phyloP scores from a whole-genome alignment of 345 rosid species.

The Salix brachista region DNA sequence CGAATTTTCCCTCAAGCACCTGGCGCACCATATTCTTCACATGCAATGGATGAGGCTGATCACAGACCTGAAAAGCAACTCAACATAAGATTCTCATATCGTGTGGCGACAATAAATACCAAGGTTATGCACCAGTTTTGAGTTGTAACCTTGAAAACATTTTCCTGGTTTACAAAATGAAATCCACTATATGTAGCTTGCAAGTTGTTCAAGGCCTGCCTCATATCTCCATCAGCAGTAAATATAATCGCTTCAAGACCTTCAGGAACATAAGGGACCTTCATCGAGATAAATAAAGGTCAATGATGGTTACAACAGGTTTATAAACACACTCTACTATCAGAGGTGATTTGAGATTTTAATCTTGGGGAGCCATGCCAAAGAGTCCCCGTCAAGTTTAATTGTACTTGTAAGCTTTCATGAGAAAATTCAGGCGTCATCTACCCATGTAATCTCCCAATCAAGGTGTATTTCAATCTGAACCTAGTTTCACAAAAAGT shows the following conservation, averaged over 20 bases:
- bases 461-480: neutral
- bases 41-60: conserved; percentile 96
- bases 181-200: conserved; percentile 95
- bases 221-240: conserved; percentile 99
- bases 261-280: conserved; percentile 93
- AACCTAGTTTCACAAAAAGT: neutral
- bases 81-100: neutral
- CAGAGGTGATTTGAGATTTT: neutral
- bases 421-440: neutral
- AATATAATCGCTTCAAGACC: conserved; percentile 97
- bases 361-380: neutral
- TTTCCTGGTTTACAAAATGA: conserved; percentile 87
- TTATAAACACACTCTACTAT: neutral
- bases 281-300: conserved; percentile 24
- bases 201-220: conserved; percentile 94
- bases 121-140: neutral
- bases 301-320: neutral
- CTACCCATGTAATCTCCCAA: neutral
- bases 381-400: neutral
- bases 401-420: neutral
- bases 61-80: conserved; percentile 62
- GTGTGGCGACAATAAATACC: neutral
- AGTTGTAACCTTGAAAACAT: conserved; percentile 81
- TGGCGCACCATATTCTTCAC: conserved; percentile 83
- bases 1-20: conserved; percentile 80